Base-by-base conservation (phyloP, 495 filamentous ascomycete species). In the Mycothermus thermophilus region DNA sequence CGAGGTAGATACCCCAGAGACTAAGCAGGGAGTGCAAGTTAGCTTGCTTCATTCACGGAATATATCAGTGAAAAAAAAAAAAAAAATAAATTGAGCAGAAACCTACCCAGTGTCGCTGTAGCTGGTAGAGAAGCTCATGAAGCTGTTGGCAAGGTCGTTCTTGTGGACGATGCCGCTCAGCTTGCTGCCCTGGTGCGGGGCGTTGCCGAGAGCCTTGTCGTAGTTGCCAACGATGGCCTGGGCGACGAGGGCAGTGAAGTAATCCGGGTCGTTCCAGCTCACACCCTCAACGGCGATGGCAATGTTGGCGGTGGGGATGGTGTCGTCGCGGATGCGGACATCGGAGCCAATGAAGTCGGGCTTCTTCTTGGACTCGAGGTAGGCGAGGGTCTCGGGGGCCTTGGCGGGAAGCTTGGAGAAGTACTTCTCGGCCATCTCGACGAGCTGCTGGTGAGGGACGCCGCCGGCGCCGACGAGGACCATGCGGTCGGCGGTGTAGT, bases 181-280 rank as follows among this genome's bases (percentile, higher is more conserved):
- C 72, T 88, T 95, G 83, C 83, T 93, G 44, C 90, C 92, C 43
- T 95, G 75, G 69, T 93, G 87, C 32, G 86, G 73, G 30, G 88
- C 84, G 64, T 86, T 93, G 56, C 92, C 92, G 80, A 96, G 92
- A 35, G 90, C 81, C 62, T 86, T 85, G 67, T 99, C 90, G 77
- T 90, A 99, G 75, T 99, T 99, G 52, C 90, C 90, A 48, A 99
- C 84, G 54, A 99, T 95, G 45, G 90, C 92, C 70, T 99, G 90
- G 30, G 90, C 80, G 43, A 99, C 88, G 35, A 99, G 69, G 28
- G 80, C 90, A 44, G 90, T 95, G 72, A 95, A 99, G 74, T 96
- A 96, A 64, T 93, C 86, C 38, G 90, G 83, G 51, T 93, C 85
- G 64, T 83, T 93, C 90, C 90, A 99, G 80, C 84, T 90, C 32